Evolutionary conservation across 495 filamentous ascomycete species (phyloP), one percentile per base, ranked within the genome.

Genomic region (Neurospora terricola): DNA sequence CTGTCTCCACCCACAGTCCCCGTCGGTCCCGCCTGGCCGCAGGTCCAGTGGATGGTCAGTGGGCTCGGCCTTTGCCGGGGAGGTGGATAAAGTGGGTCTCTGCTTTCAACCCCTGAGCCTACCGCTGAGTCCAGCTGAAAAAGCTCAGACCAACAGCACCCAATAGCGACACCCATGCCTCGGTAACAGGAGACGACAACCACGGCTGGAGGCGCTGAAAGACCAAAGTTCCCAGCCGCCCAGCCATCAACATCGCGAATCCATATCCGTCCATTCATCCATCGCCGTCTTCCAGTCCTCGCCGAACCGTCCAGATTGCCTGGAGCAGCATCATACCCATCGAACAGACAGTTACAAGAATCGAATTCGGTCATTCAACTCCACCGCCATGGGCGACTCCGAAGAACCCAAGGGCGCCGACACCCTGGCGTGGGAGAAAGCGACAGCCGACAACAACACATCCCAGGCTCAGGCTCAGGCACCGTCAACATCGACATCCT

Each of bases 371-470:
- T 34, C 54, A 62, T 62, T 30, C 45, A 34, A 62, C 54, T 34
- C 54, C 54, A 34, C 23, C 54, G 54, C 54, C 54, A 62, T 62
- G 54, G 54, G 54, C 54, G 54, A 62, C 3, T 62, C 54, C 27
- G 54, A 62, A 30, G 27, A 34, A 62, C 27, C 27, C 27, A 62
- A 62, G 27, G 27, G 2, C 3, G 54, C 54, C 54, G 27, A 62
- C 14, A 62, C 54, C 54, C 54, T 62, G 54, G 54, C 54, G 5
- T 62, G 54, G 54, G 54, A 62, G 27, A 62, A 62, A 34, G 54
- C 54, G 54, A 34, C 54, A 18, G 30, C n/a, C n/a, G 71, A 76
- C 9, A 70, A 66, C n/a, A 72, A 72, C 38, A 71, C 72, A 42
- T 71, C 71, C 18, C 40, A 74, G 14, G 23, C 71, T 38, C 70